Evolutionary conservation across 805 yeast genomes (phyloP).

Genomic region (Sugiyamaella smithiae): DNA sequence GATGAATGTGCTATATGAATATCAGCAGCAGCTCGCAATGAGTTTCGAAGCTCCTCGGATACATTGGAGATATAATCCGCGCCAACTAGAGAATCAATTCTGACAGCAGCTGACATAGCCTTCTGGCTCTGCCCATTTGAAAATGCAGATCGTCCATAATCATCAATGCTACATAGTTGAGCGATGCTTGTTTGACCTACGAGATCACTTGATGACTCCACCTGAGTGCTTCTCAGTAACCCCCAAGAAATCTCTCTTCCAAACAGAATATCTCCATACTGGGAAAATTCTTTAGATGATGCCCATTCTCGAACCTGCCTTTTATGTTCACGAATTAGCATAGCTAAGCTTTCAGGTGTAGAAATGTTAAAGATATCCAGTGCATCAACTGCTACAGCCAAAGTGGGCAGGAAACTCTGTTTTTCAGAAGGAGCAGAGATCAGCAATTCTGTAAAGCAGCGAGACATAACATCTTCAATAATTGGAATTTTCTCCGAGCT

Average conservation of each 20-base stretch:
- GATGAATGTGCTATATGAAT: conserved; percentile 57
- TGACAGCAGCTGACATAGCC: conserved; percentile 26
- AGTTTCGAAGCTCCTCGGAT: too few relatives aligned
- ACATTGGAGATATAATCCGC: background rate
- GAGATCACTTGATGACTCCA: too few relatives aligned
- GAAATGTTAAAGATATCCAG: background rate
- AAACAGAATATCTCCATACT: conserved; percentile 11
- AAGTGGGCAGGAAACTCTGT: too few relatives aligned
- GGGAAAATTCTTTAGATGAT: conserved; percentile 1
- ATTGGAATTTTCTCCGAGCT: too few relatives aligned
- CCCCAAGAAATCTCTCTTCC: conserved; percentile 17
- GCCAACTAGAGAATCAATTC: conserved; percentile 18
- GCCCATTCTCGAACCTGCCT: background rate
- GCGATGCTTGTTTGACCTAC: background rate
- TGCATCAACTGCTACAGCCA: conserved; percentile 9
- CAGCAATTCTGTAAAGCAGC: too few relatives aligned
- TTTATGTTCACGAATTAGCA: background rate
- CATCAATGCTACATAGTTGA: conserved; percentile 6
- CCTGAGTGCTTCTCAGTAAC: too few relatives aligned
- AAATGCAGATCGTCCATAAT: conserved; percentile 21
- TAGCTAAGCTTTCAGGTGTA: background rate
- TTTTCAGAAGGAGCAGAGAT: too few relatives aligned
- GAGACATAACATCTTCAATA: too few relatives aligned
- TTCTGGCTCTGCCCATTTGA: conserved; percentile 23
- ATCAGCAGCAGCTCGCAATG: conserved; percentile 30